These are phyloP conservation scores for Brassica incana DNA, from an alignment of 345 rosid species.

Conservation along the genomic window DNA sequence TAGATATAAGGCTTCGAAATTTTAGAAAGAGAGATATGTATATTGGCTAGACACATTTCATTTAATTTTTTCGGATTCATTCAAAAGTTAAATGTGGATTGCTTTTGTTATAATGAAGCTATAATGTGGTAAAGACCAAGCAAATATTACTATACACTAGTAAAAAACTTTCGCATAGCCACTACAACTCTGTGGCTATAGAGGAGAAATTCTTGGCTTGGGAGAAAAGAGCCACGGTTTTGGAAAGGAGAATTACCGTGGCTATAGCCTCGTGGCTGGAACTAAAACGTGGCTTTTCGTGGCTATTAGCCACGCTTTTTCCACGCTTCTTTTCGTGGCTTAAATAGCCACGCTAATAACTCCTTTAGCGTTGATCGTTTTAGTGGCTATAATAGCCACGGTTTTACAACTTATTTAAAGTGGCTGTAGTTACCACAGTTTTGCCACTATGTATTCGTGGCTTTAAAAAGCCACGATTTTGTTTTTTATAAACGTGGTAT, in stretches of 20 bases:
- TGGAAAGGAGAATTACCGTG: not conserved
- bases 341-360: not conserved
- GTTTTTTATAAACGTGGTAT: too few species aligned
- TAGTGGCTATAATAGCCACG: not conserved
- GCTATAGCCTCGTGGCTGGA: not conserved
- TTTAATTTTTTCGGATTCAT: too few species aligned
- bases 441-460: not conserved
- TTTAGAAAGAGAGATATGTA: too few species aligned
- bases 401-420: not conserved
- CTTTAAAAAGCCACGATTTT: too few species aligned
- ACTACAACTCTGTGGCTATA: not conserved
- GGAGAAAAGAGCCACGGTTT: not conserved
- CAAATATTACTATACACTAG: not conserved
- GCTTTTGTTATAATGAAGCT: too few species aligned
- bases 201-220: not conserved
- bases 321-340: not conserved
- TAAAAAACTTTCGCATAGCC: not conserved
- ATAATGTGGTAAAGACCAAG: too few species aligned
- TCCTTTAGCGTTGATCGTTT: not conserved
- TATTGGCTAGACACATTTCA: too few species aligned
- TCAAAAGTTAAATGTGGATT: too few species aligned
- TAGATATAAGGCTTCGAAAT: too few species aligned
- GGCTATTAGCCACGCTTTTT: not conserved
- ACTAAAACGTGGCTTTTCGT: not conserved
- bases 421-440: not conserved